Conservation (phyloP, 805 yeast genomes). For the Wickerhamiella domercqiae region DNA sequence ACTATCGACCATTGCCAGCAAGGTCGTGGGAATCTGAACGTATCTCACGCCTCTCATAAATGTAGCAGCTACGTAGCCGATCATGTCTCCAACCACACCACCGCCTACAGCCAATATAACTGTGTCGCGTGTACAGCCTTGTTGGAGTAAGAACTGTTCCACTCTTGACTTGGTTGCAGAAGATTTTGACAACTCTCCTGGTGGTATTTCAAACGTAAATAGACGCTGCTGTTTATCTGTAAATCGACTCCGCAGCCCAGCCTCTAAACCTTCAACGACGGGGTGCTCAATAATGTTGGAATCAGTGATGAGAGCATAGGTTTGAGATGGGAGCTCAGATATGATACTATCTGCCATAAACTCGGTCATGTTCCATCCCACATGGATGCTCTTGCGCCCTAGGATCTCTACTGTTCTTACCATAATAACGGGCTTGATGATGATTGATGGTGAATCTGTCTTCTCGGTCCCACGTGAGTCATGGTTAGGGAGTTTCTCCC, state of each 20-base stretch:
- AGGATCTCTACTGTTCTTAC: slow-evolving; percentile 50
- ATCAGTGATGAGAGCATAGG: slow-evolving; percentile 85
- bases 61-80: slow-evolving; percentile 97
- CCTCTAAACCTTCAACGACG: slow-evolving; percentile 33
- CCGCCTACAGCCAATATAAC: slow-evolving; percentile 92
- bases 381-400: slow-evolving; percentile 72
- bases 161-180: slow-evolving; percentile 82
- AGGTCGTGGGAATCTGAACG: slow-evolving; percentile 84
- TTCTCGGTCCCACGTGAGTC: no score
- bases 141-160: slow-evolving; percentile 67
- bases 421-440: slow-evolving; percentile 1
- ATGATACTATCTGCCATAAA: slow-evolving; percentile 61
- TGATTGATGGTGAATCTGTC: no score
- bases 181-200: slow-evolving; percentile 85
- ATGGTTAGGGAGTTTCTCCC: no score
- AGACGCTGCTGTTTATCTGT: slow-evolving; percentile 32
- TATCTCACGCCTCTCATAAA: slow-evolving; percentile 96
- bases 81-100: slow-evolving; percentile 98
- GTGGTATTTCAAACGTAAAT: slow-evolving; percentile 60
- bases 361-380: slow-evolving; percentile 66
- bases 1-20: slow-evolving; percentile 94
- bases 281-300: slow-evolving; percentile 40
- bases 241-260: slow-evolving; percentile 11
- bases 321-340: slow-evolving; percentile 54
- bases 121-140: slow-evolving; percentile 94